phyloP scores from a whole-genome alignment of 2,329 filamentous ascomycete genomes.

The Claviceps sp. region DNA sequence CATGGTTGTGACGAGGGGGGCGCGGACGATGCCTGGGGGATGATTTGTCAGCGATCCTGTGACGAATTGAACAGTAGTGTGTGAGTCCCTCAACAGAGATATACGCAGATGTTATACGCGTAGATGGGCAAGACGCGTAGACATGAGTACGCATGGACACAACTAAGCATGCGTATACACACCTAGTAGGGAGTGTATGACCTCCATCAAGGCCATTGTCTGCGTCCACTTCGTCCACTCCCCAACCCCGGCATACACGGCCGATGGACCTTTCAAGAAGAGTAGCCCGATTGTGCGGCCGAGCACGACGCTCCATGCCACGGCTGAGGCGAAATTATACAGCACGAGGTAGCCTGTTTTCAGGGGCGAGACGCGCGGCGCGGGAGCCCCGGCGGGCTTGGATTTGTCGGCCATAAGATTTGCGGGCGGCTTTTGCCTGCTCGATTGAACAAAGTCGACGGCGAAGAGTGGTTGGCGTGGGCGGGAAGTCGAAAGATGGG shows the following conservation, averaged over 20 bases:
- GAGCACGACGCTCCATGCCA: conserved; percentile 68
- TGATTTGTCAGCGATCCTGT: no score
- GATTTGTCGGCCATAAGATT: background rate
- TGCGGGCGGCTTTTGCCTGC: no score
- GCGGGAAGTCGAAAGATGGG: no score
- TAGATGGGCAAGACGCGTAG: no score
- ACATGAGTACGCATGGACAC: no score
- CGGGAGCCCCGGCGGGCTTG: background rate
- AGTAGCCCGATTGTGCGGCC: conserved; percentile 48
- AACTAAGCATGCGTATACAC: conserved; percentile 11
- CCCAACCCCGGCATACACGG: conserved; percentile 49
- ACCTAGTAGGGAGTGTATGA: conserved; percentile 71
- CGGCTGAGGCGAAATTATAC: conserved; percentile 71
- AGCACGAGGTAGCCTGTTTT: conserved; percentile 61
- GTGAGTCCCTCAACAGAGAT: no score
- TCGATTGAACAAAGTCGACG: no score
- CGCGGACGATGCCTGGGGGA: conserved; percentile 63
- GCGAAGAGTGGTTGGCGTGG: no score
- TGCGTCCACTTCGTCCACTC: conserved; percentile 68
- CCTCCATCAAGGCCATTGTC: conserved; percentile 69
- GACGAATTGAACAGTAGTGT: no score
- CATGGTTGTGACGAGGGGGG: conserved; percentile 69
- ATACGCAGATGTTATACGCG: no score
- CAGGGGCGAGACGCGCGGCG: conserved; percentile 2
- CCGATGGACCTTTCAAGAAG: conserved; percentile 36